phyloP scores from a whole-genome alignment of 371 early-diverging fungal species.

The Rhizomucor miehei region DNA sequence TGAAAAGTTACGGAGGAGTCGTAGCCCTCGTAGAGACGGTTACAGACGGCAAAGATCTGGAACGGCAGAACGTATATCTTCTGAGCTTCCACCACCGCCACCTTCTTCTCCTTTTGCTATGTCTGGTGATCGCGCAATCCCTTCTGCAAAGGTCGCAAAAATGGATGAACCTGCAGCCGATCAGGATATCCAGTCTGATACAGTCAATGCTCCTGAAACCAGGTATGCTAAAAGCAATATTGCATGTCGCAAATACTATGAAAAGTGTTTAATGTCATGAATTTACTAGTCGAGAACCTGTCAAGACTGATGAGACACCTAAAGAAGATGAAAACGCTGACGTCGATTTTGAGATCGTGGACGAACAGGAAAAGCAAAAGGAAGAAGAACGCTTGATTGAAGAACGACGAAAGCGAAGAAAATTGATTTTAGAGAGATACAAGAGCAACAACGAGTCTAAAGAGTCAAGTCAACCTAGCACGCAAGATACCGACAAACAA shows the following conservation, averaged over 20 bases:
- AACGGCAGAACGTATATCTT: not conserved
- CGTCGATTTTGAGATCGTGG: slow-evolving; percentile 41
- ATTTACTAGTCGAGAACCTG: not conserved
- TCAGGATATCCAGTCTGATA: not conserved
- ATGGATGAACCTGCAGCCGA: not conserved
- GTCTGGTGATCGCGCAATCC: not conserved
- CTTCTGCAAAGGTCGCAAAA: not conserved
- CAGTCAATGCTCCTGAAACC: not conserved
- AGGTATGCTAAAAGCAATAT: not conserved
- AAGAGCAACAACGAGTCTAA: slow-evolving; percentile 10
- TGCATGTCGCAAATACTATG: not conserved
- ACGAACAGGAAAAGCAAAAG: slow-evolving; percentile 49
- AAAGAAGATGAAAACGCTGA: slow-evolving; percentile 5
- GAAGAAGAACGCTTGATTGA: slow-evolving; percentile 76
- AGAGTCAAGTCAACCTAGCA: slow-evolving; percentile 6
- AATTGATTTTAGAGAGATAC: slow-evolving; percentile 66
- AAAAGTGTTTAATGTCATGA: not conserved
- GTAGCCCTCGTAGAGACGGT: not conserved
- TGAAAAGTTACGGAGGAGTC: not conserved
- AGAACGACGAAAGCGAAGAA: slow-evolving; percentile 71
- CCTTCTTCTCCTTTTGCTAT: no score
- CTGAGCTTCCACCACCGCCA: not conserved
- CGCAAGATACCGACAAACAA: slow-evolving; percentile 3
- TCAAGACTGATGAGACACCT: not conserved
- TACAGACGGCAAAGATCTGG: not conserved